Evolutionary conservation across 140 eudicot genomes (phyloP).

Genomic region (Cichorium intybus): DNA sequence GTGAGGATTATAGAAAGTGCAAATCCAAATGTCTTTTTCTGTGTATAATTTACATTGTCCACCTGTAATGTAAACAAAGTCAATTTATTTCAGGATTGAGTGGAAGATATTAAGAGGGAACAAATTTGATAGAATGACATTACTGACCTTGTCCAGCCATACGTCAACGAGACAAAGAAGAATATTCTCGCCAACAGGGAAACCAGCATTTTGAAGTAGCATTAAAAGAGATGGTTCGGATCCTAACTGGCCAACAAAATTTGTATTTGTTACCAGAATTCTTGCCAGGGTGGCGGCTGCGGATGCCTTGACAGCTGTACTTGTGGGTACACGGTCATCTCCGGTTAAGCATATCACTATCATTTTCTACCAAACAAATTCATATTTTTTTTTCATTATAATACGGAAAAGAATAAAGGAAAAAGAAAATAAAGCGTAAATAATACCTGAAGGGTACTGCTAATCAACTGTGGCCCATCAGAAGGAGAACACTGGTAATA

Average conservation of each 20-base stretch:
- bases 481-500: slow-evolving; percentile 76
- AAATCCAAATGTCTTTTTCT: slow-evolving; percentile 74
- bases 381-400: not conserved
- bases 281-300: slow-evolving; percentile 86
- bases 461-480: slow-evolving; percentile 84
- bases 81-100: too few relatives aligned
- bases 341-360: slow-evolving; percentile 78
- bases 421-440: not conserved
- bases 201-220: slow-evolving; percentile 78
- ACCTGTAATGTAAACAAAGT: too few relatives aligned
- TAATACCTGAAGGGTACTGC: slow-evolving; percentile 83
- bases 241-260: slow-evolving; percentile 81
- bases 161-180: slow-evolving; percentile 93
- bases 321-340: slow-evolving; percentile 75
- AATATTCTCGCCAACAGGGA: slow-evolving; percentile 68
- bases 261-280: slow-evolving; percentile 81
- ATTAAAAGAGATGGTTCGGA: slow-evolving; percentile 64
- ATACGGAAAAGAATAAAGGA: not conserved
- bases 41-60: slow-evolving; percentile 78
- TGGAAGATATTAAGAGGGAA: not conserved
- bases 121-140: too few relatives aligned
- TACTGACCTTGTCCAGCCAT: slow-evolving; percentile 96
- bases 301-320: slow-evolving; percentile 78
- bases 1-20: slow-evolving; percentile 89
- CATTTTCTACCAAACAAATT: slow-evolving; percentile 61